phyloP scores from a whole-genome alignment of 352 stramenopile species.

The Achlya hypogyna region DNA sequence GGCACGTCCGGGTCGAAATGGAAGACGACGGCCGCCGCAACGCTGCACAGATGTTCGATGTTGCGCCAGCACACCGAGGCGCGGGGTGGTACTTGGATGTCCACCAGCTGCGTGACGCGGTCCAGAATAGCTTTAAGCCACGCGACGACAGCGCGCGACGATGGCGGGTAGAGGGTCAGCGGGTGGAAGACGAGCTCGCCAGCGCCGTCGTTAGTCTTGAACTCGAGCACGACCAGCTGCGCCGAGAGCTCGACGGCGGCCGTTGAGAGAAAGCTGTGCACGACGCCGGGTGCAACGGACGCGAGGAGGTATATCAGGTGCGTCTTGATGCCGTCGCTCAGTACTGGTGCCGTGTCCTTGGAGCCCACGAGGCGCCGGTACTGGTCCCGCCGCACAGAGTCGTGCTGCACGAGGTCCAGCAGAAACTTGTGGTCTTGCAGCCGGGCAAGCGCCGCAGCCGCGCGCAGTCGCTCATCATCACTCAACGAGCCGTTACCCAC shows the following conservation, averaged over 20 bases:
- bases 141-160: constrained; percentile 51
- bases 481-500: neutral
- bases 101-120: constrained; percentile 72
- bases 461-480: neutral
- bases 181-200: constrained; percentile 74
- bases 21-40: constrained; percentile 63
- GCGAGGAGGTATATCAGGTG: neutral
- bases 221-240: constrained; percentile 69
- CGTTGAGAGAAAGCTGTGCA: neutral
- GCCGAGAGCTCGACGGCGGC: constrained; percentile 74
- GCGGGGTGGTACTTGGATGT: constrained; percentile 49
- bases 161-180: constrained; percentile 58
- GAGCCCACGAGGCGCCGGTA: neutral
- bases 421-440: constrained; percentile 8
- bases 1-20: constrained; percentile 76
- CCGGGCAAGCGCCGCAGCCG: neutral
- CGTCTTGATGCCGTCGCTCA: constrained; percentile 1
- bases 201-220: constrained; percentile 71
- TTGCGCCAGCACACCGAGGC: constrained; percentile 75
- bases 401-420: neutral
- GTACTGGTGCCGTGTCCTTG: constrained; percentile 1
- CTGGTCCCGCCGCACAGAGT: neutral
- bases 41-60: constrained; percentile 60
- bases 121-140: constrained; percentile 62
- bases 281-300: neutral